Evolutionary conservation across 257 asterid species (phyloP).

Genomic region (Verbena officinalis): DNA sequence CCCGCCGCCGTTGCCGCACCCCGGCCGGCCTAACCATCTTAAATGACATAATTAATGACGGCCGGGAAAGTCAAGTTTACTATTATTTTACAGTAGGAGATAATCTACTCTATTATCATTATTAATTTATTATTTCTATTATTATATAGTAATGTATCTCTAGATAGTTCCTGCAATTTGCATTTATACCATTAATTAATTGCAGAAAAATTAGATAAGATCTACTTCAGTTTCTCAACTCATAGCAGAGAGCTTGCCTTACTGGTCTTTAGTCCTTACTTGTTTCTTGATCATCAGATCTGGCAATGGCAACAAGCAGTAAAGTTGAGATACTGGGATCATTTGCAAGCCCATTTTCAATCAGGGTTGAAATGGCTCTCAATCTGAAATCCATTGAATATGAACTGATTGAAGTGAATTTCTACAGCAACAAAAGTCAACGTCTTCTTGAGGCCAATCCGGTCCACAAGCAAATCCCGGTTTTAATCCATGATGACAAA

Average conservation of each 20-base stretch:
- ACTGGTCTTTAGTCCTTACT: too few species aligned
- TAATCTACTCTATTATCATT: background rate
- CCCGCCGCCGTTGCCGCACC: too few species aligned
- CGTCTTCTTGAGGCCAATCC: conserved; percentile 41
- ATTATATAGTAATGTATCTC: background rate
- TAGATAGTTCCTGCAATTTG: conserved; percentile 1
- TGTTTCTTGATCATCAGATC: conserved; percentile 9
- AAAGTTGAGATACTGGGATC: conserved; percentile 36
- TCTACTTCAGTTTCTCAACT: background rate
- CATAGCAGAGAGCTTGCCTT: too few species aligned
- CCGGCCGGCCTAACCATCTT: too few species aligned
- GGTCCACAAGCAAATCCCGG: conserved; percentile 39
- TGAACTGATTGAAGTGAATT: conserved; percentile 32
- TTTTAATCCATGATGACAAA: conserved; percentile 33
- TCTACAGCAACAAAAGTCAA: conserved; percentile 33
- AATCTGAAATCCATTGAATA: conserved; percentile 36
- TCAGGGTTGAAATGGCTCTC: conserved; percentile 41
- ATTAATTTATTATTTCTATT: background rate
- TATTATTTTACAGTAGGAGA: background rate
- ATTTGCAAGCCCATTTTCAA: conserved; percentile 38
- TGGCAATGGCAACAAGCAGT: conserved; percentile 24
- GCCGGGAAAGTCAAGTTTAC: conserved; percentile 7
- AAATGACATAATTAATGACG: too few species aligned
- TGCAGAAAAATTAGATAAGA: background rate
- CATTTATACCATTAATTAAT: background rate